Conservation (phyloP, 148 eudicot species). For the Rhododendron vialii region DNA sequence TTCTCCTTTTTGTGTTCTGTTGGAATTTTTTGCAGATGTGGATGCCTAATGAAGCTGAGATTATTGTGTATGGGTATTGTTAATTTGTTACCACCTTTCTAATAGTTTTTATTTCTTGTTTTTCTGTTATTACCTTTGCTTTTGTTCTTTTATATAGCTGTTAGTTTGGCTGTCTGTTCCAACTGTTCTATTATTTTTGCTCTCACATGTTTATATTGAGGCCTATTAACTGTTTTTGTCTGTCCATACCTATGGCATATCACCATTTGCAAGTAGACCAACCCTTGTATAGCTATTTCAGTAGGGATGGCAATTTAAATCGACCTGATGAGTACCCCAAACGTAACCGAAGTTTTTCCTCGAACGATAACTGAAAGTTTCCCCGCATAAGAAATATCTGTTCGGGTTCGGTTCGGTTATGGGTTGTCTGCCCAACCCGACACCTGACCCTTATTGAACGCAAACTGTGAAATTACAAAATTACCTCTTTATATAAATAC, state of each 20-base stretch:
- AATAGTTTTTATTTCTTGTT: background rate
- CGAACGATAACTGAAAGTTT: no score
- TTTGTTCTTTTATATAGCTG: background rate
- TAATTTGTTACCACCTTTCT: background rate
- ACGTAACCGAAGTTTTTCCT: no score
- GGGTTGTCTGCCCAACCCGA: no score
- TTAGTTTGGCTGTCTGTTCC: background rate
- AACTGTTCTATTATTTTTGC: background rate
- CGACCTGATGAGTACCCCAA: no score
- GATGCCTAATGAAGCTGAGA: background rate
- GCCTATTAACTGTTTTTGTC: no score
- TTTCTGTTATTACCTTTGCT: background rate
- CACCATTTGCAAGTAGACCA: background rate
- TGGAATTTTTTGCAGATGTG: background rate
- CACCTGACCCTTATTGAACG: no score
- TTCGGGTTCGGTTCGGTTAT: no score
- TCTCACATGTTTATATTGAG: no score
- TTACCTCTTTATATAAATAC: no score
- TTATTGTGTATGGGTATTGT: background rate
- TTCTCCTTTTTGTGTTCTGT: background rate
- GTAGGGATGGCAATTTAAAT: no score
- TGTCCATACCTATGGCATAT: background rate
- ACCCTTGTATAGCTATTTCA: background rate
- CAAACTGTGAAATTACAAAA: no score
- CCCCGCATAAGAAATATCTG: no score